Evolutionary conservation across 345 rosid species (phyloP), one percentile per base, ranked within the genome.

Genomic region (Sisymbrium irio): DNA sequence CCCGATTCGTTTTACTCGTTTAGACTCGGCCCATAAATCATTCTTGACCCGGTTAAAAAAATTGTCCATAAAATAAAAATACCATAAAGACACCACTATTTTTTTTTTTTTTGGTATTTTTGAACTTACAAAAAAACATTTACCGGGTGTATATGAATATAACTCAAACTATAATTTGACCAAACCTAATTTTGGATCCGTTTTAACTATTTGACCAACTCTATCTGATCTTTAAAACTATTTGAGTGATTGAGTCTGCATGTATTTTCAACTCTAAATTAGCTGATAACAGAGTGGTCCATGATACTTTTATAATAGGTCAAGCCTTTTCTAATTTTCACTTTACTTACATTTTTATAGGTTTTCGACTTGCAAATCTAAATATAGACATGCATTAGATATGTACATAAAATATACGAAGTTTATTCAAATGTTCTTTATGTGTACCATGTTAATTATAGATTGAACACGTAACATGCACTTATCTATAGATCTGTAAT

Each of bases 391-490:
- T 30, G 35, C 4, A 49, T 37, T 62, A 42, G 57, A 22, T 67
- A 39, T n/a, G 35, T 9, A 62, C 0, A 55, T 40, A 32, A 44
- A 35, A 50, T 40, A 40, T 49, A 49, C 30, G 28, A 58, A 66
- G 19, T 35, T 61, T 41, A 40, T 6, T 30, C 30, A 12, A 27
- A 13, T 53, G 51, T 22, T 42, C 59, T 68, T 60, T 75, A 19
- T n/a, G 55, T 60, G 69, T 20, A 67, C 69, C 35, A 76, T 69
- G 65, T 62, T 76, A 54, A 69, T n/a, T n/a, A n/a, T n/a, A n/a
- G n/a, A n/a, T 63, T 45, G 12, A 27, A 63, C 75, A 76, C 75
- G 76, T 76, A 69, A 62, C 66, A 69, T 70, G 71, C 57, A 45
- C 47, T 46, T 62, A 35, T 45, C 37, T 62, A 67, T 62, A 68